These are phyloP conservation scores for Canna indica DNA, from an alignment of 176 grass and related monocot genomes.

Conservation along the genomic window DNA sequence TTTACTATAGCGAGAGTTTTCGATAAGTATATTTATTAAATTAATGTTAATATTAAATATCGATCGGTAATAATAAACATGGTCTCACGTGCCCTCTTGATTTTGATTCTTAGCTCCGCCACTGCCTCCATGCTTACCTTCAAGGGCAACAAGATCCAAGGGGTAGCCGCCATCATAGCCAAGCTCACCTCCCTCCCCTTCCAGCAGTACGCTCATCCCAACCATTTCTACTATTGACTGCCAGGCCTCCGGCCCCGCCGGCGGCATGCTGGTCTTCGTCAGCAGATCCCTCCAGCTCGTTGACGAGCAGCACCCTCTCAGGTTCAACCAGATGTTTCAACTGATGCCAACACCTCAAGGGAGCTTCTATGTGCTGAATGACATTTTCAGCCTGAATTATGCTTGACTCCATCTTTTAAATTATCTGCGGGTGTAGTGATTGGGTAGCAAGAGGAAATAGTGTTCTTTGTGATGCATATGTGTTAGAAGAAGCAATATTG, in stretches of 20 bases:
- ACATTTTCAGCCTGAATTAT: constrained; percentile 5
- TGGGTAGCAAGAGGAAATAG: background rate
- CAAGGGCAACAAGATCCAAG: constrained; percentile 4
- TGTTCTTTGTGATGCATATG: background rate
- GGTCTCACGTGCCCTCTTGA: too few relatives aligned
- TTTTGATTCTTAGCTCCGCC: too few relatives aligned
- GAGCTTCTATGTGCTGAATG: constrained; percentile 11
- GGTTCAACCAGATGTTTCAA: constrained; percentile 16
- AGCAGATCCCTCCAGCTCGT: constrained; percentile 9
- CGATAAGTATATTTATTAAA: too few relatives aligned
- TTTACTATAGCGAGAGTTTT: too few relatives aligned
- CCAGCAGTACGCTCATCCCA: constrained; percentile 5
- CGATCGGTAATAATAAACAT: too few relatives aligned
- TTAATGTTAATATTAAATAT: too few relatives aligned
- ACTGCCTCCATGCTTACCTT: constrained; percentile 10
- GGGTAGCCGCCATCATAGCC: background rate
- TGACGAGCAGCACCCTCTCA: constrained; percentile 14
- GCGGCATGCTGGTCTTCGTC: constrained; percentile 16
- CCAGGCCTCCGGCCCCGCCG: constrained; percentile 7
- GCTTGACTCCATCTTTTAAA: background rate
- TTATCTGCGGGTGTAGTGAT: background rate
- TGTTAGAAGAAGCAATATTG: too few relatives aligned
- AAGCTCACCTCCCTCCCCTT: constrained; percentile 10
- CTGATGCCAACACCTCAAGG: constrained; percentile 11
- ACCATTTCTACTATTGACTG: constrained; percentile 12